Evolutionary conservation across 805 yeast genomes (phyloP).

Genomic region (Ogataea ramenticola): DNA sequence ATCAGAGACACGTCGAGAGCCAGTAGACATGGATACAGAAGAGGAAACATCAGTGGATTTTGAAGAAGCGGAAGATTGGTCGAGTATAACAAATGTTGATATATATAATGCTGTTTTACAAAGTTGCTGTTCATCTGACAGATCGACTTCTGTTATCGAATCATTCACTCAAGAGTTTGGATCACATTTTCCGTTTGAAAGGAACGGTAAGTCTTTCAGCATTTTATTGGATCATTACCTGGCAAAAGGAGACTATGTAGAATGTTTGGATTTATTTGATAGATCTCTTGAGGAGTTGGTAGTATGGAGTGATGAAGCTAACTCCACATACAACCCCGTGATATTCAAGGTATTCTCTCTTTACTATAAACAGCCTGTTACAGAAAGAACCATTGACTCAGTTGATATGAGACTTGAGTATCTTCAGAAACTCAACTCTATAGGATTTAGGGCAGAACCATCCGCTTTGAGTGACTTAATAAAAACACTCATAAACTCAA

Average conservation of each 20-base stretch:
- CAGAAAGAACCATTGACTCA: neutral
- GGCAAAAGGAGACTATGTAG: constrained; percentile 22
- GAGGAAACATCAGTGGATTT: neutral
- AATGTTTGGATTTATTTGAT: constrained; percentile 28
- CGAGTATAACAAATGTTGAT: constrained; percentile 1
- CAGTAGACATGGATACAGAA: neutral
- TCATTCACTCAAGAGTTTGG: constrained; percentile 23
- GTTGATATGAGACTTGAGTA: constrained; percentile 17
- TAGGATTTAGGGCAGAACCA: constrained; percentile 30
- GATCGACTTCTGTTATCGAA: constrained; percentile 18
- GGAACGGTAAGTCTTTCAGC: constrained; percentile 30
- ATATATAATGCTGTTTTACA: constrained; percentile 20
- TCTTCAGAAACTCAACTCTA: constrained; percentile 36
- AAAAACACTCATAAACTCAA: constrained; percentile 25
- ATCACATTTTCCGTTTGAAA: constrained; percentile 21
- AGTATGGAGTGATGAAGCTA: constrained; percentile 34
- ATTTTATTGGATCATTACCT: constrained; percentile 29
- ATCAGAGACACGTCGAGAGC: neutral
- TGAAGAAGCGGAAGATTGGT: too few species aligned
- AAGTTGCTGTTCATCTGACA: constrained; percentile 21
- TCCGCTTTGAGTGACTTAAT: constrained; percentile 32
- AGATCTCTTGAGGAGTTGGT: constrained; percentile 30
- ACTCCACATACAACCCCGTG: constrained; percentile 19
- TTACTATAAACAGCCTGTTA: constrained; percentile 10
- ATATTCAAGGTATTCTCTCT: constrained; percentile 18